Evolutionary conservation across 306 rosid genomes (phyloP).

Genomic region (Notholithocarpus densiflorus): DNA sequence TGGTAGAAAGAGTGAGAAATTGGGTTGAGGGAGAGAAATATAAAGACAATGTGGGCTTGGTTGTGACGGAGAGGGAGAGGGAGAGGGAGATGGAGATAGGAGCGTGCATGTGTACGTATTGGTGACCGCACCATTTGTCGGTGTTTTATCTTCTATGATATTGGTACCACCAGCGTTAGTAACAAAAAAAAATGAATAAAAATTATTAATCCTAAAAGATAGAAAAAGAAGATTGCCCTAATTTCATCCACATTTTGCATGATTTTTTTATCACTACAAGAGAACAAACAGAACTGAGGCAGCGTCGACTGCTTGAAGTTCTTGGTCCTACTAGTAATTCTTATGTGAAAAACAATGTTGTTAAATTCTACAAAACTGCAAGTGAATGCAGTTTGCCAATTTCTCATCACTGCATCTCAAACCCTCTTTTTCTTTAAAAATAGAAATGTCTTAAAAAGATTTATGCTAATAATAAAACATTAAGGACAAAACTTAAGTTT

Average conservation of each 20-base stretch:
- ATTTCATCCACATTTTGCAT: background rate
- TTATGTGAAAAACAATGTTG: background rate
- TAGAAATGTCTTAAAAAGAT: no score
- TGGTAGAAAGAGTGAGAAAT: background rate
- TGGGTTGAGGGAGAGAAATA: background rate
- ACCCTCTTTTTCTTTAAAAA: no score
- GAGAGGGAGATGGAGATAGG: background rate
- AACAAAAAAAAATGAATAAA: slow-evolving; percentile 16
- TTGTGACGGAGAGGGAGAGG: background rate
- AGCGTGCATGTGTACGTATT: slow-evolving; percentile 34
- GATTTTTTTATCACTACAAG: background rate
- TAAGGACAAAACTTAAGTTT: no score
- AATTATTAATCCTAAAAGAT: slow-evolving; percentile 2
- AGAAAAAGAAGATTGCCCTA: background rate
- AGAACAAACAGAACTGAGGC: background rate
- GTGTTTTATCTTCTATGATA: slow-evolving; percentile 54
- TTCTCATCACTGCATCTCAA: no score
- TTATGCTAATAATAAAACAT: no score
- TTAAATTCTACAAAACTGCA: background rate
- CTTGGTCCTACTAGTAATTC: background rate
- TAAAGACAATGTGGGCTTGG: background rate
- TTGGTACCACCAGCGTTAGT: slow-evolving; percentile 28
- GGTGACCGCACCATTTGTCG: slow-evolving; percentile 68
- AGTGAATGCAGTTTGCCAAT: background rate
- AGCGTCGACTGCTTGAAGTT: background rate